These are phyloP conservation scores for Sicyos edulis DNA, from an alignment of 306 rosid species.

Conservation along the genomic window DNA sequence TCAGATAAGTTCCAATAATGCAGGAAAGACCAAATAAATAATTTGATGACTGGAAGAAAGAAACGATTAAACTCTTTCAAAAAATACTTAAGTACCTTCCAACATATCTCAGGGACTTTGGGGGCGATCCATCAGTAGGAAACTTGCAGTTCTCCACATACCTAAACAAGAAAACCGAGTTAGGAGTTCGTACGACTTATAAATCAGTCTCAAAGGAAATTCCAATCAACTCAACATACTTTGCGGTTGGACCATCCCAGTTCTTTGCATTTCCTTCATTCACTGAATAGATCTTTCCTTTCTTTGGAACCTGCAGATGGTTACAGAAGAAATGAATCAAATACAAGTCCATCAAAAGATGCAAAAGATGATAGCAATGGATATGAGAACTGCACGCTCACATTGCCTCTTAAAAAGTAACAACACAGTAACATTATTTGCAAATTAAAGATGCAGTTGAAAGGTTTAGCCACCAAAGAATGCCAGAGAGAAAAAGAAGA, in stretches of 20 bases:
- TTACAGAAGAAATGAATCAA: slow-evolving; percentile 19
- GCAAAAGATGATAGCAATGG: not conserved
- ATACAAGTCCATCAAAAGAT: not conserved
- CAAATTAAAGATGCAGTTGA: not conserved
- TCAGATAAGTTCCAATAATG: too few relatives aligned
- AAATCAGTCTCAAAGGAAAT: not conserved
- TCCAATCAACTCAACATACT: slow-evolving; percentile 40
- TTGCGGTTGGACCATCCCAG: slow-evolving; percentile 85
- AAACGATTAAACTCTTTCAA: not conserved
- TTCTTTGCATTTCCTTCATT: slow-evolving; percentile 98
- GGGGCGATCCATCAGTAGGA: slow-evolving; percentile 75
- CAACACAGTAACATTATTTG: not conserved
- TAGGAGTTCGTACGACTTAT: slow-evolving; percentile 18
- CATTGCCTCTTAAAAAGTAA: slow-evolving; percentile 1
- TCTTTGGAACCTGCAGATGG: slow-evolving; percentile 64
- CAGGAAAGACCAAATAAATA: not conserved
- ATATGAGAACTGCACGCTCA: not conserved
- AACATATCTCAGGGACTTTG: slow-evolving; percentile 90
- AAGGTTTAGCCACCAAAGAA: not conserved
- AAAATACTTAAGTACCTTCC: slow-evolving; percentile 56
- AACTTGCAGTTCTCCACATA: slow-evolving; percentile 85
- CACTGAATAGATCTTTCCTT: slow-evolving; percentile 91
- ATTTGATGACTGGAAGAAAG: not conserved
- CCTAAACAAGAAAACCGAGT: slow-evolving; percentile 30
- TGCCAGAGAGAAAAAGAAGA: not conserved